These are phyloP conservation scores for Diaporthe aspalathi DNA, from an alignment of 2,329 filamentous ascomycete species.

Conservation along the genomic window DNA sequence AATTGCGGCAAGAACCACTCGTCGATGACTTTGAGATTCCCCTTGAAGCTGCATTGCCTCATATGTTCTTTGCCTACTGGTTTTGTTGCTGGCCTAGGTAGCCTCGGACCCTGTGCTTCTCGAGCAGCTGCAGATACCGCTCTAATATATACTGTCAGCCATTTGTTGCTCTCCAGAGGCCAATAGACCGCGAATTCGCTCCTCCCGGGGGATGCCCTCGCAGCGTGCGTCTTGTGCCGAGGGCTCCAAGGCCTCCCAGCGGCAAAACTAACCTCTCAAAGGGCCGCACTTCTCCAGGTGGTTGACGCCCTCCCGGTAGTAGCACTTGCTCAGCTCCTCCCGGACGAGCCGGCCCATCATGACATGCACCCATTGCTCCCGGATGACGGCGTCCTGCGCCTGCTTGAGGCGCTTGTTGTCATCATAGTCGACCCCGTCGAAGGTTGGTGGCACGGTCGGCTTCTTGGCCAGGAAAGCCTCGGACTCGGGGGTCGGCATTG, in stretches of 20 bases:
- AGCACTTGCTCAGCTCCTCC: slow-evolving; percentile 88
- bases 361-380: slow-evolving; percentile 88
- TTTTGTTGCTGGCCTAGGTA: slow-evolving; percentile 85
- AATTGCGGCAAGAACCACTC: background rate
- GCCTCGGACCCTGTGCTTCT: slow-evolving; percentile 80
- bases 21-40: background rate
- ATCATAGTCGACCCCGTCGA: slow-evolving; percentile 88
- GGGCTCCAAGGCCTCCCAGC: background rate
- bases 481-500: slow-evolving; percentile 87
- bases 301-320: slow-evolving; percentile 85
- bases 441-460: slow-evolving; percentile 83
- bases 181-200: background rate
- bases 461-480: slow-evolving; percentile 85
- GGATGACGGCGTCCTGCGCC: slow-evolving; percentile 83
- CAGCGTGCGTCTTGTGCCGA: background rate
- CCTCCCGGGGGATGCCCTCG: background rate
- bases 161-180: background rate
- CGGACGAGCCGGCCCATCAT: slow-evolving; percentile 89
- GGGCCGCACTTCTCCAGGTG: slow-evolving; percentile 88
- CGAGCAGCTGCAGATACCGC: slow-evolving; percentile 81
- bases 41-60: background rate
- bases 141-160: slow-evolving; percentile 59
- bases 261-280: slow-evolving; percentile 75
- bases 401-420: slow-evolving; percentile 84
- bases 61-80: slow-evolving; percentile 66